Conservation (phyloP, 345 rosid genomes). For the Hypericum perforatum region DNA sequence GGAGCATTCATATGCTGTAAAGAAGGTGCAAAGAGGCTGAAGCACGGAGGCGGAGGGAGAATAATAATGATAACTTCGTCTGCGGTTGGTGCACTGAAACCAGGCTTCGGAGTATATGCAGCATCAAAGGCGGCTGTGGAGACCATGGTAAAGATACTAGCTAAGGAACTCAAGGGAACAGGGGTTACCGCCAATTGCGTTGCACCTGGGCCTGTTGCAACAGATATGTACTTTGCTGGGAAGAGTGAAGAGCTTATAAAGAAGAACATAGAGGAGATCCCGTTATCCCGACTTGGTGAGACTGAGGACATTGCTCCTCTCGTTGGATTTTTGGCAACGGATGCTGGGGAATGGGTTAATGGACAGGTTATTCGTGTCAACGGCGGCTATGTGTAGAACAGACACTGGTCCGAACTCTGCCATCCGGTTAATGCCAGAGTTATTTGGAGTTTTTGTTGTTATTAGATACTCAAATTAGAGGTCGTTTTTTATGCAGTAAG, state of each 20-base stretch:
- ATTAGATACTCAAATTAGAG: no score
- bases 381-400: conserved; percentile 1
- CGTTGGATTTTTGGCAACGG: conserved; percentile 4
- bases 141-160: conserved; percentile 6
- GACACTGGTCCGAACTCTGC: no score
- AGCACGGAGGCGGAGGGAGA: conserved; percentile 4
- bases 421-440: no score
- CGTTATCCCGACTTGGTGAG: conserved; percentile 3
- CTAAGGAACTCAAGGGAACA: conserved; percentile 6
- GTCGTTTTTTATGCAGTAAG: no score
- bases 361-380: not conserved
- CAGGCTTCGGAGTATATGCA: not conserved
- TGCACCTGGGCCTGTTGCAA: conserved; percentile 5
- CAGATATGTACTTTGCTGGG: conserved; percentile 4
- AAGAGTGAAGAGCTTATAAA: conserved; percentile 6
- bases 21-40: conserved; percentile 5
- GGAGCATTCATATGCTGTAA: conserved; percentile 6
- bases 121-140: not conserved
- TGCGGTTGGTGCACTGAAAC: not conserved
- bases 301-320: not conserved
- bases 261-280: conserved; percentile 1
- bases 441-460: no score
- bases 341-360: not conserved
- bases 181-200: conserved; percentile 6
- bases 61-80: not conserved